phyloP scores from a whole-genome alignment of 257 asterid genomes.

The Salvia hispanica region DNA sequence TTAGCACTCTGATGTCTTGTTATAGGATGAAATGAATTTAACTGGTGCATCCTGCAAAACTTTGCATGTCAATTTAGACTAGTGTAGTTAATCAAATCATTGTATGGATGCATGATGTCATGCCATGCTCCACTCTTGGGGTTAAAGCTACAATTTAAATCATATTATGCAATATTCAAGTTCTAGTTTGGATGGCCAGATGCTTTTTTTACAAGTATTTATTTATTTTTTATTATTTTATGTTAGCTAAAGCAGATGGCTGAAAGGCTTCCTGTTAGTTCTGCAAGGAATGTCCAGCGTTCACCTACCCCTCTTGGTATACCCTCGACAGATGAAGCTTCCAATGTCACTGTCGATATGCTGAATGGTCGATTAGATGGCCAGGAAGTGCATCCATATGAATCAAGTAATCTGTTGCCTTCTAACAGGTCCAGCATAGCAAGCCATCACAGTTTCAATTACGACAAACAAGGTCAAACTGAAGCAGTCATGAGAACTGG shows the following conservation, averaged over 20 bases:
- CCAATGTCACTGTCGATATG: conserved; percentile 49
- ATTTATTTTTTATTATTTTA: too few species aligned
- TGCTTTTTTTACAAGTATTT: neutral
- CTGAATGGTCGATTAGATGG: conserved; percentile 48
- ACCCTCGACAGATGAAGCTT: conserved; percentile 42
- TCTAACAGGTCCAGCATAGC: conserved; percentile 56
- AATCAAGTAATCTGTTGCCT: conserved; percentile 44
- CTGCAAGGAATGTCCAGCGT: conserved; percentile 62
- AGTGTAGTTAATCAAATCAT: too few species aligned
- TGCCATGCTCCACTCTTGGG: neutral
- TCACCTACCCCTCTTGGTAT: conserved; percentile 47
- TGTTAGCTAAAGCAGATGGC: conserved; percentile 90
- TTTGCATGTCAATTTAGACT: neutral
- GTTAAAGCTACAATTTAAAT: neutral
- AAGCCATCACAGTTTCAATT: conserved; percentile 49
- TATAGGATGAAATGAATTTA: neutral
- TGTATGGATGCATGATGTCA: too few species aligned
- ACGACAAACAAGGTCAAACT: conserved; percentile 45
- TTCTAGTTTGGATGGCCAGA: neutral
- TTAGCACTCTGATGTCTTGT: neutral
- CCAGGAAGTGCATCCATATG: conserved; percentile 59
- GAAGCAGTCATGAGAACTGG: conserved; percentile 63
- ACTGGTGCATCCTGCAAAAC: neutral
- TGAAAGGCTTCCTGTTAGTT: conserved; percentile 86
- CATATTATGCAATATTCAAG: neutral